Conservation (phyloP, 306 rosid genomes). For the Malus sylvestris region DNA sequence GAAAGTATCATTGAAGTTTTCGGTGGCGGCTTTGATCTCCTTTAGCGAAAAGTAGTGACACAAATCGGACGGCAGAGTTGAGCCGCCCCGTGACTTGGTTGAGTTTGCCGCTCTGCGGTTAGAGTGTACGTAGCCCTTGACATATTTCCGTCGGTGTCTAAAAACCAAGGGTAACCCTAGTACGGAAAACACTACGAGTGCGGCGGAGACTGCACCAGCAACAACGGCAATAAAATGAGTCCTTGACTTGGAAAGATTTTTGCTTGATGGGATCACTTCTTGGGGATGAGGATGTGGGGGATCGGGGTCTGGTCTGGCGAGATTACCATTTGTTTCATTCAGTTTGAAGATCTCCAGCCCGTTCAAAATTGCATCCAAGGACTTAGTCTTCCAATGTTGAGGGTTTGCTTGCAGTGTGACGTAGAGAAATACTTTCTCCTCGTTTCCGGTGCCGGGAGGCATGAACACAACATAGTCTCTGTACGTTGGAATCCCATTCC, state of each 20-base stretch:
- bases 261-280: background rate
- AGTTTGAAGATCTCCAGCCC: conserved; percentile 35
- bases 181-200: too few relatives aligned
- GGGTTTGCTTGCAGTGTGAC: background rate
- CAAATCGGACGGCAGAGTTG: conserved; percentile 11
- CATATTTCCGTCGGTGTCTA: too few relatives aligned
- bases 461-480: conserved; percentile 8
- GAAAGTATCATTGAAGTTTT: conserved; percentile 11
- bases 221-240: background rate
- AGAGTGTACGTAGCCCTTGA: background rate
- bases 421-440: background rate
- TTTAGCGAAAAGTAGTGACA: conserved; percentile 25
- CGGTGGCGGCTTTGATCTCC: conserved; percentile 28
- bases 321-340: background rate
- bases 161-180: too few relatives aligned
- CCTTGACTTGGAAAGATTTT: background rate
- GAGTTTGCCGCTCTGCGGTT: background rate
- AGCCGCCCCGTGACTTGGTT: background rate
- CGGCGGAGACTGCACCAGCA: too few relatives aligned
- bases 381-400: accelerated
- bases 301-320: conserved; percentile 15
- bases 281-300: too few relatives aligned
- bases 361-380: conserved; percentile 26
- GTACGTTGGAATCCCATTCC: background rate
- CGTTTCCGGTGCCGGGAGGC: background rate